Evolutionary conservation across 129 eudicot genomes (phyloP).

Genomic region (Sambucus nigra): DNA sequence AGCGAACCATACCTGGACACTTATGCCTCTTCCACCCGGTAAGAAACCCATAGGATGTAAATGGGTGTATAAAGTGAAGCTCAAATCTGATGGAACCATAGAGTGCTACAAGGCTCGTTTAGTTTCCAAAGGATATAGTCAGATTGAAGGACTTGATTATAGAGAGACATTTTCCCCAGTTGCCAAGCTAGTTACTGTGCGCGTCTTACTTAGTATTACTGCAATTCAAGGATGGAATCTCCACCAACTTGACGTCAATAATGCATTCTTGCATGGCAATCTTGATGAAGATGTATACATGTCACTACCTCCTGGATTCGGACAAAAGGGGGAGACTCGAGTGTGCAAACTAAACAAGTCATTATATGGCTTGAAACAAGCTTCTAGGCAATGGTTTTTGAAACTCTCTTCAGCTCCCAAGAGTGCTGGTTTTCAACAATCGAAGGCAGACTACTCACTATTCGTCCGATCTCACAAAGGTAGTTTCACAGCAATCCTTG

Average conservation of each 20-base stretch:
- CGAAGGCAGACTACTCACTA: slow-evolving; percentile 1
- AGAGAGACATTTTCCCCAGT: too few species aligned
- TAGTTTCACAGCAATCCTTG: not conserved
- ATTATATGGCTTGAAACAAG: not conserved
- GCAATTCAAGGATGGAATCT: not conserved
- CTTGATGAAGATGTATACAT: slow-evolving; percentile 1
- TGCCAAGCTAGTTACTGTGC: too few species aligned
- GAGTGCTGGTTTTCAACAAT: not conserved
- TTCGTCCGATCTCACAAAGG: not conserved
- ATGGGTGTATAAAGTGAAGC: too few species aligned
- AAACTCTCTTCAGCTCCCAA: not conserved
- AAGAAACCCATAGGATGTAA: too few species aligned
- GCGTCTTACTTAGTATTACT: too few species aligned
- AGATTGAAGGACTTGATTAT: too few species aligned
- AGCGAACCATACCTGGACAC: not conserved
- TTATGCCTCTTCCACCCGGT: too few species aligned
- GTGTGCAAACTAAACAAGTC: slow-evolving; percentile 6
- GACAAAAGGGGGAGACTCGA: too few species aligned
- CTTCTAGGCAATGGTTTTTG: slow-evolving; percentile 5
- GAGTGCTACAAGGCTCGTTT: too few species aligned
- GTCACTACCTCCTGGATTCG: not conserved
- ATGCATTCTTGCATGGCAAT: not conserved
- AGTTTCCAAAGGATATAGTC: too few species aligned
- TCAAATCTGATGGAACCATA: too few species aligned
- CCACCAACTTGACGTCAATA: slow-evolving; percentile 5